A percentile compares a stretch with the other conserved stretches of the same genome.
Evolutionary conservation across 2,329 filamentous ascomycete species (phyloP).

Genomic region (Keithomyces neogunnii): DNA sequence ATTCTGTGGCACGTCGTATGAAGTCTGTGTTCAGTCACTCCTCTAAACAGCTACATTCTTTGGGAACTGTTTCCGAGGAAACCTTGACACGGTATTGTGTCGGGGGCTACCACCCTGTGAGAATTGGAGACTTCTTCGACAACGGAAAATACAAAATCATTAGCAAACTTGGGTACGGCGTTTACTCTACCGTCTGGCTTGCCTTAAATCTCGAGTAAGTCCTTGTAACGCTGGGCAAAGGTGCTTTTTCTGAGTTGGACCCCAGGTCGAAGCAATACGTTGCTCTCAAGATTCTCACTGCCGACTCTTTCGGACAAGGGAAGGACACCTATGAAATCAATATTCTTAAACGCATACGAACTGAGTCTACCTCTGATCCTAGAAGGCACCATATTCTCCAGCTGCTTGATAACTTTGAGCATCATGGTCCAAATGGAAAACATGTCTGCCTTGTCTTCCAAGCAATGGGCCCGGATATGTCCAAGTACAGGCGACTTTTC

Average conservation of each 20-base stretch:
- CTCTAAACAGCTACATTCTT: neutral
- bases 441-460: slow-evolving; percentile 23
- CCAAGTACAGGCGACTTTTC: slow-evolving; percentile 6
- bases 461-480: slow-evolving; percentile 19
- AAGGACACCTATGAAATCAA: slow-evolving; percentile 13
- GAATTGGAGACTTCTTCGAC: slow-evolving; percentile 14
- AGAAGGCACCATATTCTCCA: slow-evolving; percentile 9
- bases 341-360: slow-evolving; percentile 11
- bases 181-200: slow-evolving; percentile 18
- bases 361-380: slow-evolving; percentile 11
- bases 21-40: neutral
- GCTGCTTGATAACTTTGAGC: slow-evolving; percentile 17
- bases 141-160: slow-evolving; percentile 13
- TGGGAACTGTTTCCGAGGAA: slow-evolving; percentile 11
- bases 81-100: slow-evolving; percentile 10
- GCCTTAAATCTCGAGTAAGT: slow-evolving; percentile 11
- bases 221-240: neutral
- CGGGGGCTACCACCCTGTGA: slow-evolving; percentile 15
- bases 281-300: slow-evolving; percentile 19
- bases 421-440: slow-evolving; percentile 19
- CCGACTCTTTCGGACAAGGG: slow-evolving; percentile 9
- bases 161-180: slow-evolving; percentile 17
- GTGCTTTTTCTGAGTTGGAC: neutral
- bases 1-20: neutral
- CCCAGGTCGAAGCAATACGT: slow-evolving; percentile 12